Conservation (phyloP, 805 yeast species). For the Lachancea nothofagi region DNA sequence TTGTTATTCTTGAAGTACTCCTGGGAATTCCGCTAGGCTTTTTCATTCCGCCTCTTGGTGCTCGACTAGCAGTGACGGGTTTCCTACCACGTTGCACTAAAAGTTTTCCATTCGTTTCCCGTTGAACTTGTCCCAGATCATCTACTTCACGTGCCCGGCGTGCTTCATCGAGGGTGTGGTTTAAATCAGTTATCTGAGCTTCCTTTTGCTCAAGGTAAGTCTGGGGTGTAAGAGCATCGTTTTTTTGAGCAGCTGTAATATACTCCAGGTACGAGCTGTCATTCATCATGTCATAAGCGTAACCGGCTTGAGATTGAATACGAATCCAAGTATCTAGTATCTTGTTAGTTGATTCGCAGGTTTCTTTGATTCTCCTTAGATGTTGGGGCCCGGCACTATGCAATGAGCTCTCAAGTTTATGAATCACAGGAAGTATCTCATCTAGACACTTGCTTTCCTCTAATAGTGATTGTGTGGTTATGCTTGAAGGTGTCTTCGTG, state of each 20-base stretch:
- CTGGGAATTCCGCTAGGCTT: constrained; percentile 23
- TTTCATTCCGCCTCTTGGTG: constrained; percentile 8
- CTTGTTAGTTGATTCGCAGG: constrained; percentile 44
- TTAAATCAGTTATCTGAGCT: constrained; percentile 19
- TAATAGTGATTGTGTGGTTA: constrained; percentile 29
- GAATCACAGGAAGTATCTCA: constrained; percentile 27
- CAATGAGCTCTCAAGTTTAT: constrained; percentile 21
- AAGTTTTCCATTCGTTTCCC: background rate
- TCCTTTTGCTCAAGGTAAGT: constrained; percentile 12
- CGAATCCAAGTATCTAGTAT: constrained; percentile 56
- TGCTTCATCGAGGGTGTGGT: constrained; percentile 13
- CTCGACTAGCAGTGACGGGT: constrained; percentile 7
- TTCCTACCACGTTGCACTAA: background rate
- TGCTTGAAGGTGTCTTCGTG: constrained; percentile 9
- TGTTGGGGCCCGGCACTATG: constrained; percentile 21
- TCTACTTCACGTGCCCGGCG: constrained; percentile 1
- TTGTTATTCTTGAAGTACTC: constrained; percentile 19
- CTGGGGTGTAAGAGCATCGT: constrained; percentile 20
- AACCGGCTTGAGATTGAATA: constrained; percentile 56
- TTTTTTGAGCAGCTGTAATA: constrained; percentile 25
- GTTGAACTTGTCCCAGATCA: background rate
- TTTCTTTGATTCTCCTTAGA: constrained; percentile 34
- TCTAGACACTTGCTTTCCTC: constrained; percentile 30
- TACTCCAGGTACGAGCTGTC: constrained; percentile 31
- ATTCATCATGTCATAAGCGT: constrained; percentile 44